phyloP scores from a whole-genome alignment of 2,329 filamentous ascomycete species.

The Exophiala aquamarina region DNA sequence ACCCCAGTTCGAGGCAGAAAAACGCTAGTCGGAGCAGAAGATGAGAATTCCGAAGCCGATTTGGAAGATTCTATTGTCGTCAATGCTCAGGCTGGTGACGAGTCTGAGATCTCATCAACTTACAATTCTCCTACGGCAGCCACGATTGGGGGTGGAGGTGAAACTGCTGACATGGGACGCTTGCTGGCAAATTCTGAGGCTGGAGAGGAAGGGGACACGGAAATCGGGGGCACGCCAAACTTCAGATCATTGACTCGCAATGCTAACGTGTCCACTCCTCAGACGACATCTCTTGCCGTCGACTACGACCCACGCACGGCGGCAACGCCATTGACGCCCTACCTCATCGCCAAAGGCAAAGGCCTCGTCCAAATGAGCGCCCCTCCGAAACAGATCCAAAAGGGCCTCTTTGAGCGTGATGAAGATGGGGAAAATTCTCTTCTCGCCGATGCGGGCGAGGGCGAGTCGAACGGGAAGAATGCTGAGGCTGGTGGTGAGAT shows the following conservation, averaged over 20 bases:
- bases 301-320: conserved; percentile 29
- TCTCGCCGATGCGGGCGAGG: conserved; percentile 1
- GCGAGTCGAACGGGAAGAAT: conserved; percentile 4
- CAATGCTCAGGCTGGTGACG: conserved; percentile 2
- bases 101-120: conserved; percentile 17
- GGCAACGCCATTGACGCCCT: conserved; percentile 36
- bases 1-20: conserved; percentile 17
- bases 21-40: not conserved
- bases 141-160: conserved; percentile 16
- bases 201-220: not conserved
- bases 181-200: conserved; percentile 8
- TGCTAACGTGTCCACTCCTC: conserved; percentile 3
- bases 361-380: conserved; percentile 52
- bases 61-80: conserved; percentile 1
- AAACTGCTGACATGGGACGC: conserved; percentile 9
- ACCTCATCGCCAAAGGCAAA: conserved; percentile 42
- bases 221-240: not conserved
- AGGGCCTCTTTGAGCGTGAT: conserved; percentile 42
- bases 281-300: conserved; percentile 11
- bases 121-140: conserved; percentile 24
- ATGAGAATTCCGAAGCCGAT: conserved; percentile 1
- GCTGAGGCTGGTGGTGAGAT: conserved; percentile 11
- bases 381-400: conserved; percentile 52
- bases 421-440: conserved; percentile 28
- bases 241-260: not conserved